Evolutionary conservation across 108 stramenopile genomes (phyloP).

Genomic region (Chaetoceros tenuissimus): DNA sequence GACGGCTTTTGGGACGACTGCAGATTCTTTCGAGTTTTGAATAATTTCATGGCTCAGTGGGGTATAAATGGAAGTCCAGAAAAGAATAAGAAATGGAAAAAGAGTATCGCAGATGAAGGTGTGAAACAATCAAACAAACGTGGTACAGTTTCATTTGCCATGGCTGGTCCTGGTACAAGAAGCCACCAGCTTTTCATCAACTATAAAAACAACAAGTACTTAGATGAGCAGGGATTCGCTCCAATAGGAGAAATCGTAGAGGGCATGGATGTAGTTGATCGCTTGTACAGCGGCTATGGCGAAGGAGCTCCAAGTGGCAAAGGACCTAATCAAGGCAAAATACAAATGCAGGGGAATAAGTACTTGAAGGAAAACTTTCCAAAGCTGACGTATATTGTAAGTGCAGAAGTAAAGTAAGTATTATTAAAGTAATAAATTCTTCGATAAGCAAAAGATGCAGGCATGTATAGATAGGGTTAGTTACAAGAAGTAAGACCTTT

Average conservation of each 20-base stretch:
- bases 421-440: too few species aligned
- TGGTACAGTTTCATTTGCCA: slow-evolving; percentile 81
- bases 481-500: too few species aligned
- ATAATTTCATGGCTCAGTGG: slow-evolving; percentile 88
- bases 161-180: slow-evolving; percentile 72
- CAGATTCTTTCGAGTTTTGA: slow-evolving; percentile 84
- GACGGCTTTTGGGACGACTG: slow-evolving; percentile 57
- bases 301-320: slow-evolving; percentile 13
- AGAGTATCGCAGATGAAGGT: slow-evolving; percentile 67
- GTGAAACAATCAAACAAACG: slow-evolving; percentile 61
- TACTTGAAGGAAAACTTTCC: slow-evolving; percentile 62
- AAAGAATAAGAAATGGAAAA: slow-evolving; percentile 60
- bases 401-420: slow-evolving; percentile 2
- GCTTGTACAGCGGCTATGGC: slow-evolving; percentile 59
- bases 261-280: slow-evolving; percentile 74
- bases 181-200: slow-evolving; percentile 88
- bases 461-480: too few species aligned
- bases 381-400: slow-evolving; percentile 32
- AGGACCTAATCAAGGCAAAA: slow-evolving; percentile 50
- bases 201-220: slow-evolving; percentile 53
- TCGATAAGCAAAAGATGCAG: too few species aligned
- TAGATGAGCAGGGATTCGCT: slow-evolving; percentile 78
- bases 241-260: slow-evolving; percentile 52
- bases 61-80: slow-evolving; percentile 80
- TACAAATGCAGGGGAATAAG: slow-evolving; percentile 44